phyloP scores from a whole-genome alignment of 2,329 filamentous ascomycete genomes.

The Colletotrichum sansevieriae region DNA sequence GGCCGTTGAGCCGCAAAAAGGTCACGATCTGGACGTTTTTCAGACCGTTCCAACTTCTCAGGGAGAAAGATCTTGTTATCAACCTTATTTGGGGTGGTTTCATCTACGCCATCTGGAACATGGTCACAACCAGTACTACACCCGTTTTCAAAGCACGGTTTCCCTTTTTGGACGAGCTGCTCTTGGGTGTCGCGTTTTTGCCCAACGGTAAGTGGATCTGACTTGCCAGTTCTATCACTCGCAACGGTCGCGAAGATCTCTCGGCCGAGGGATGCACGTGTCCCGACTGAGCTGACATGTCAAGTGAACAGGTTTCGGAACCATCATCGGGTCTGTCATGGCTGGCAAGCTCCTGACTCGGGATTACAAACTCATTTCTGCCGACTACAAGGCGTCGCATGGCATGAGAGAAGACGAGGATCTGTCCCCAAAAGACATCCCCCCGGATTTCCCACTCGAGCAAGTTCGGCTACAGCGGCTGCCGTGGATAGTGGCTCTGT shows the following conservation, averaged over 20 bases:
- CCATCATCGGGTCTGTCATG: conserved; percentile 56
- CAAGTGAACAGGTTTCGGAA: conserved; percentile 49
- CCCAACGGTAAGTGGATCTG: conserved; percentile 44
- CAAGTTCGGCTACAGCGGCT: conserved; percentile 54
- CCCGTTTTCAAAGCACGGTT: conserved; percentile 50
- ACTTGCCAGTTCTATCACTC: neutral
- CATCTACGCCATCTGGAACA: conserved; percentile 58
- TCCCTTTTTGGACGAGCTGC: conserved; percentile 43
- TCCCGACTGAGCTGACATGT: conserved; percentile 5
- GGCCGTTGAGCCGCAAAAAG: conserved; percentile 43
- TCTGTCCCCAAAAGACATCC: conserved; percentile 47
- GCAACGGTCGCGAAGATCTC: neutral
- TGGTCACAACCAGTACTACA: conserved; percentile 60
- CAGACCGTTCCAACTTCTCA: conserved; percentile 54
- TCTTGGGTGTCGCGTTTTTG: conserved; percentile 47
- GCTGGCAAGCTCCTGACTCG: conserved; percentile 58
- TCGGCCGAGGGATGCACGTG: neutral
- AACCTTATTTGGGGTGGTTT: conserved; percentile 57
- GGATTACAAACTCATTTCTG: conserved; percentile 44
- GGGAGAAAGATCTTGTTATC: conserved; percentile 58
- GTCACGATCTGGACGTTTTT: conserved; percentile 50
- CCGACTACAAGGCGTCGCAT: conserved; percentile 45
- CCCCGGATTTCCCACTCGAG: conserved; percentile 58
- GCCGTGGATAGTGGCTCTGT: conserved; percentile 51
- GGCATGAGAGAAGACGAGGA: conserved; percentile 44